Percentiles rank a stretch among this genome's conserved stretches.
Evolutionary conservation across 176 grass and related monocot genomes (phyloP).

Genomic region (Phyllostachys edulis): DNA sequence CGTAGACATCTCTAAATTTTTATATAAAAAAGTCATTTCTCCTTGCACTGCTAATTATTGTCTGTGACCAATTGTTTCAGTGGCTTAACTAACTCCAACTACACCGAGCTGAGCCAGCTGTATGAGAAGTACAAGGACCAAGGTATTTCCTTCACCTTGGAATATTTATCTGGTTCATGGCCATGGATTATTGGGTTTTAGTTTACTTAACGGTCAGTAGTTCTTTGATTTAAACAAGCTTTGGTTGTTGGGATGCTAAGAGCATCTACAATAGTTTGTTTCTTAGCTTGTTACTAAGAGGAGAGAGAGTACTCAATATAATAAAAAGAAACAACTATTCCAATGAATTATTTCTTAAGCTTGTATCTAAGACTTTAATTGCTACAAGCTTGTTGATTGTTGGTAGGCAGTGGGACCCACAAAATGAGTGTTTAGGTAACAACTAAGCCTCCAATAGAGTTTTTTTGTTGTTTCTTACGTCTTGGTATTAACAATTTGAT

Average conservation of each 20-base stretch:
- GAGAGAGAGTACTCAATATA: too few relatives aligned
- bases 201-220: not conserved
- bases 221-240: not conserved
- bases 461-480: too few relatives aligned
- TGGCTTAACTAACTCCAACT: conserved; percentile 94
- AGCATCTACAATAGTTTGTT: too few relatives aligned
- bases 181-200: not conserved
- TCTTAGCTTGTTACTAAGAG: too few relatives aligned
- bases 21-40: not conserved
- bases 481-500: too few relatives aligned
- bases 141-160: conserved; percentile 36
- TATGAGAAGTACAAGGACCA: conserved; percentile 86
- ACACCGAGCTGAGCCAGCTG: conserved; percentile 78
- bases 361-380: too few relatives aligned
- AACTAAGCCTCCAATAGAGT: too few relatives aligned
- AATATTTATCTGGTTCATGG: not conserved
- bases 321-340: too few relatives aligned
- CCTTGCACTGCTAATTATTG: conserved; percentile 30
- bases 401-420: too few relatives aligned
- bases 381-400: too few relatives aligned
- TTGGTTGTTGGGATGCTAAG: not conserved
- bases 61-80: conserved; percentile 42
- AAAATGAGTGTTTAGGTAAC: too few relatives aligned
- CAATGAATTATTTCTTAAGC: too few relatives aligned
- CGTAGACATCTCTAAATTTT: not conserved